phyloP scores from a whole-genome alignment of 257 asterid species.

The Plantago ovata region DNA sequence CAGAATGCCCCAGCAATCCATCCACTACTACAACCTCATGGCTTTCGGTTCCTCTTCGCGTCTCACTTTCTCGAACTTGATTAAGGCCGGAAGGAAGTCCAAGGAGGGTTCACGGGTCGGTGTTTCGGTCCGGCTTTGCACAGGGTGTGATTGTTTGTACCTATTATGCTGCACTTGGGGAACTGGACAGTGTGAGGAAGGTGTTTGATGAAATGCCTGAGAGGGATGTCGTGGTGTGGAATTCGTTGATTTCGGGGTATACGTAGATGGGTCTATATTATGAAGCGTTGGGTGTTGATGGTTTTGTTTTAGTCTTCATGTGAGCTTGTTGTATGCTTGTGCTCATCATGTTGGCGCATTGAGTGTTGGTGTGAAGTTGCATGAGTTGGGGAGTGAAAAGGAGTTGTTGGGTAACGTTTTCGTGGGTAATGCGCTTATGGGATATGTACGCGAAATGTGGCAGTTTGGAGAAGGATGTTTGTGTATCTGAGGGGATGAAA shows the following conservation, averaged over 20 bases:
- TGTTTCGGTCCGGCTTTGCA: conserved; percentile 21
- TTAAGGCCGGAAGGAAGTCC: conserved; percentile 24
- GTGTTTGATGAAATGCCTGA: conserved; percentile 22
- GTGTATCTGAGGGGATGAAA: conserved; percentile 43
- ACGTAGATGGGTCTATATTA: conserved; percentile 22
- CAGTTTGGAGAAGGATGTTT: conserved; percentile 41
- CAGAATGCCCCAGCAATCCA: conserved; percentile 25
- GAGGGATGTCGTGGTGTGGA: conserved; percentile 28
- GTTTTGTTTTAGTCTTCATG: conserved; percentile 32
- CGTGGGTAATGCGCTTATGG: conserved; percentile 56
- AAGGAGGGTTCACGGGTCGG: conserved; percentile 33
- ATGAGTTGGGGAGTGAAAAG: conserved; percentile 32
- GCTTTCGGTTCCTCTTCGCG: conserved; percentile 5
- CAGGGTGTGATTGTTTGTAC: conserved; percentile 22
- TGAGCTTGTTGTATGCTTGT: conserved; percentile 30
- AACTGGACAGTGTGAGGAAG: conserved; percentile 7
- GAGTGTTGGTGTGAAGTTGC: conserved; percentile 56
- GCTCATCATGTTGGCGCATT: conserved; percentile 63
- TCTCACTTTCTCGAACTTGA: conserved; percentile 21
- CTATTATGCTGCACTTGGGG: conserved; percentile 26
- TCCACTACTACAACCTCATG: conserved; percentile 28
- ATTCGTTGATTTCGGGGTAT: conserved; percentile 29
- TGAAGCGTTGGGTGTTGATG: conserved; percentile 29
- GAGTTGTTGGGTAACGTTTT: conserved; percentile 36
- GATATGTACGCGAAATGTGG: conserved; percentile 69